phyloP scores from a whole-genome alignment of 2,329 filamentous ascomycete species.

The Colletotrichum viniferum region DNA sequence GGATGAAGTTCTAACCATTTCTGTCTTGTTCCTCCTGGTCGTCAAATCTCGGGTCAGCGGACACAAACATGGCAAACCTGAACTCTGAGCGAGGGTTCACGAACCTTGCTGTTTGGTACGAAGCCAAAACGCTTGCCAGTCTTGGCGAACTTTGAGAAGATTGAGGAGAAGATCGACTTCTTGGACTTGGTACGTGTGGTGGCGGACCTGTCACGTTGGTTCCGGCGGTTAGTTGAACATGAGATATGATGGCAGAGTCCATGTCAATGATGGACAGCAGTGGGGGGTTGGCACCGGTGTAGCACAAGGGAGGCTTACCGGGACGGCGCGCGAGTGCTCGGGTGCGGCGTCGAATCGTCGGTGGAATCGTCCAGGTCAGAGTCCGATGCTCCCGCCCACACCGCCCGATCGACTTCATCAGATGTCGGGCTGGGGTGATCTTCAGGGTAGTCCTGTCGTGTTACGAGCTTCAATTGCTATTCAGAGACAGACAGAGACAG shows the following conservation, averaged over 20 bases:
- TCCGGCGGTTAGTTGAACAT: background rate
- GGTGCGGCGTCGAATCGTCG: slow-evolving; percentile 2
- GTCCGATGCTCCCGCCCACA: slow-evolving; percentile 15
- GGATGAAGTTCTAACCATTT: slow-evolving; percentile 26
- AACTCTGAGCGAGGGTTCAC: background rate
- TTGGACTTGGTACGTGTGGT: background rate
- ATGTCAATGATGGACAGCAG: background rate
- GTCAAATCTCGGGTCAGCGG: background rate
- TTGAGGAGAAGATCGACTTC: slow-evolving; percentile 10
- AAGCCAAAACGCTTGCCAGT: slow-evolving; percentile 12
- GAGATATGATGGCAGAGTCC: background rate
- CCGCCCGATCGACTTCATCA: slow-evolving; percentile 5
- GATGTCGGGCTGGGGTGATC: slow-evolving; percentile 17
- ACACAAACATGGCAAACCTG: background rate
- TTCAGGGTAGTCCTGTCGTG: background rate
- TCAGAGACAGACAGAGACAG: background rate
- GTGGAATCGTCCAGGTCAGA: slow-evolving; percentile 1
- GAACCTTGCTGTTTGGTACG: slow-evolving; percentile 17
- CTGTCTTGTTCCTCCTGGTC: slow-evolving; percentile 32
- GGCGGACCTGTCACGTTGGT: background rate
- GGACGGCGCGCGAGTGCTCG: background rate
- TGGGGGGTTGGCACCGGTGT: background rate
- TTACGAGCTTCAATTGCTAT: background rate
- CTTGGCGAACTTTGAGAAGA: slow-evolving; percentile 11
- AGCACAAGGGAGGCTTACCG: background rate